Evolutionary conservation across 106 monocot genomes (phyloP), one percentile per base, ranked within the genome.

Genomic region (Dendrobium huoshanense): DNA sequence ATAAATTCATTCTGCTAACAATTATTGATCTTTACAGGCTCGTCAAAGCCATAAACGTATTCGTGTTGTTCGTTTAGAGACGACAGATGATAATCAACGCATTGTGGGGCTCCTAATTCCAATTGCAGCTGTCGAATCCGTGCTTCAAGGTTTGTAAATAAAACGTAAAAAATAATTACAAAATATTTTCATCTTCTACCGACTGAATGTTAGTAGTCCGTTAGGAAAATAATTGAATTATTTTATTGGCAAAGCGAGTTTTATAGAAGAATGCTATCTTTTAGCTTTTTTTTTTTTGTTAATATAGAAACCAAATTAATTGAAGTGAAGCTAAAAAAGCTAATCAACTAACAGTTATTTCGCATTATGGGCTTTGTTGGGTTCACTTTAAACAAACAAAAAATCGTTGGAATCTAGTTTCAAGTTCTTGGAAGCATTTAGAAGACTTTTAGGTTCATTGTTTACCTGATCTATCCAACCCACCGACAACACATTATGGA

Each of bases 61-160:
- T 75, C 86, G 95, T 44, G 87, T 98, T 56, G 95, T 98, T 24
- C 90, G 95, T 44, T 58, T 98, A 59, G 94, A 91, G 81, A 95
- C 98, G 0, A 88, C 95, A 67, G 79, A 68, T 43, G 91, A 95
- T 67, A 79, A 79, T 75, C 86, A 86, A 68, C 87, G 95, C 3
- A 85, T 93, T 54, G 98, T 95, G 55, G 98, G 98, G 0, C 91
- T 98, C 65, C 85, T 94, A 48, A 88, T 98, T 75, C 95, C 98
- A 78, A 94, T 87, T 85, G 94, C 85, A 55, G 98, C 98, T 22
- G 95, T 98, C 37, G 91, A 95, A 33, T 83, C 89, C 10, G 92
- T 95, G 41, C 89, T 98, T 70, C 81, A 92, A 98, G 95, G 98
- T 94, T 79, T 75, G 86, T 86, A 78, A 75, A 79, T 47, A 27